Evolutionary conservation across 495 filamentous ascomycete species (phyloP).

Genomic region (Tuber aestivum): DNA sequence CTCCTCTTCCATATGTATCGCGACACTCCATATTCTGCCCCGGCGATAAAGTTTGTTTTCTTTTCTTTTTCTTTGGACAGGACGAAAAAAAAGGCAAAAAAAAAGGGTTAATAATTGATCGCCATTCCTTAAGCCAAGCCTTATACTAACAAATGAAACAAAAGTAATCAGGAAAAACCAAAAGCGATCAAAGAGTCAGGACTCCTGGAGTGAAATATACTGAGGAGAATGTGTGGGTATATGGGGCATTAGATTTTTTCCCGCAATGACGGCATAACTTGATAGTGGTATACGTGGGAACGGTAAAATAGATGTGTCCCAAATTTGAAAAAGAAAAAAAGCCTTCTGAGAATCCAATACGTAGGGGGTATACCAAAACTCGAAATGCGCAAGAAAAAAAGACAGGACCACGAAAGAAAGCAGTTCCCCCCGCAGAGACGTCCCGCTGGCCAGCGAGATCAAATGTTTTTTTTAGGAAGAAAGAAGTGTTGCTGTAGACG

Average conservation of each 20-base stretch:
- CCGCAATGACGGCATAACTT: not conserved
- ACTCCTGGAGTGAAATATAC: not conserved
- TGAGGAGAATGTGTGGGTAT: constrained; percentile 2
- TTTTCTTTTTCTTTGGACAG: constrained; percentile 18
- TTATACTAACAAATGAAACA: constrained; percentile 38
- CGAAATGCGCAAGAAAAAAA: constrained; percentile 3
- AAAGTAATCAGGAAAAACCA: constrained; percentile 3
- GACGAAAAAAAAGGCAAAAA: constrained; percentile 28
- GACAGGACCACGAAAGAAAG: not conserved
- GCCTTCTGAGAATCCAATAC: not conserved
- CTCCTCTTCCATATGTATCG: constrained; percentile 9
- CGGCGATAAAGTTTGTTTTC: constrained; percentile 6
- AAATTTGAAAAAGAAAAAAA: not conserved
- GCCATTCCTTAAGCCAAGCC: constrained; percentile 41
- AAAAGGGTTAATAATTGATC: constrained; percentile 38
- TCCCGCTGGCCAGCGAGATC: not conserved
- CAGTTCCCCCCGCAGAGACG: not conserved
- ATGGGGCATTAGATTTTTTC: constrained; percentile 2
- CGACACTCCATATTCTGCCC: constrained; percentile 22
- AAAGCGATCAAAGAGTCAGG: not conserved
- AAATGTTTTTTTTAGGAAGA: not conserved
- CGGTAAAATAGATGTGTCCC: not conserved
- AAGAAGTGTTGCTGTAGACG: not conserved
- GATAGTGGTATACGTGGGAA: not conserved
- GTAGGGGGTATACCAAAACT: not conserved